Evolutionary conservation across 139 green algal species (phyloP), one percentile per base, ranked within the genome.

Genomic region (Chlorella sp.): DNA sequence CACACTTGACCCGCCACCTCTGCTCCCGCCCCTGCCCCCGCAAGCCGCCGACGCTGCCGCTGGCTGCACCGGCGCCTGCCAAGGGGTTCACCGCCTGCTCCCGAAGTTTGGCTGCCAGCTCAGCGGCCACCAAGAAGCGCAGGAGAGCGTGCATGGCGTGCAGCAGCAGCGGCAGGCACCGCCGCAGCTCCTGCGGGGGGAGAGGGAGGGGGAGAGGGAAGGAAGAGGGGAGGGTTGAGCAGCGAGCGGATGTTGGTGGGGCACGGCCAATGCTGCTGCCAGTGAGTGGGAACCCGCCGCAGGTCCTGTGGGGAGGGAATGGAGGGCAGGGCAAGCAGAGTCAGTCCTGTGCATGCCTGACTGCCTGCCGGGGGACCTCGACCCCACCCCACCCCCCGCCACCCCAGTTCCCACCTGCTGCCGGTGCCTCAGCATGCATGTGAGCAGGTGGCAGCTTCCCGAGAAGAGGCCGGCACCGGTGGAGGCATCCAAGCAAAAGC

Each of bases 141-240:
- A 94, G 85, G 39, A 94, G 88, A 2, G 80, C 85, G 2, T 76
- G 91, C 66, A 83, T 26, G 19, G 91, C 76, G 11, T 86, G 85
- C 37, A 81, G 68, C 39, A 89, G 11, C 53, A 93, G 61, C 71
- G 91, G 89, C 88, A 94, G 77, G 80, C 85, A 93, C 57, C 91
- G 85, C 21, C 75, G 57, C 39, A 87, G 53, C 30, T 86, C 86
- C 61, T 90, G 87, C 78, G n/a, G 3, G 28, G 30, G 34, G 1
- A 42, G 64, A 71, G 64, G 64, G 32, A 26, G 14, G 75, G 75
- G 34, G 1, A 81, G 34, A 16, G 28, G 4, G 42, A 40, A 11
- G 24, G 37, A 36, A 22, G 39, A 15, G 0, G 14, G 75, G n/a
- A n/a, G n/a, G n/a, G n/a, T n/a, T n/a, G n/a, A n/a, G n/a, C n/a